Percentiles rank a stretch among this genome's conserved stretches.
phyloP scores from a whole-genome alignment of 2,329 filamentous ascomycete genomes.

The Stemphylium lycopersici region DNA sequence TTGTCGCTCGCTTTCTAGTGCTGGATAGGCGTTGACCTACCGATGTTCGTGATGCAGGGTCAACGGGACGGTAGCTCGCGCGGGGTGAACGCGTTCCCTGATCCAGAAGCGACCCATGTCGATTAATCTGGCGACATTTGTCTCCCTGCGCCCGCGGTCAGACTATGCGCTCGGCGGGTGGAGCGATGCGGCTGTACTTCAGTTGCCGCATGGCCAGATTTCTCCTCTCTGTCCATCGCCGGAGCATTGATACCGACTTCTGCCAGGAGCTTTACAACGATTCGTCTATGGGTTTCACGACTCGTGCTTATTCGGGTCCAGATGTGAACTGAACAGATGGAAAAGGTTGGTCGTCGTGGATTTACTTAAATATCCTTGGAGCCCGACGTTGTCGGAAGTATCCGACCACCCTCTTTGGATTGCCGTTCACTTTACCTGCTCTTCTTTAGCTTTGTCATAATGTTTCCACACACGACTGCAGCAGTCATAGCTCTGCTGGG shows the following conservation, averaged over 20 bases:
- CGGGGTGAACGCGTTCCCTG: background rate
- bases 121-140: background rate
- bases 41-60: background rate
- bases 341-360: background rate
- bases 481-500: constrained; percentile 23
- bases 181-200: background rate
- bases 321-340: background rate
- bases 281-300: background rate
- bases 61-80: background rate
- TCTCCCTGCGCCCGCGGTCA: background rate
- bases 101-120: background rate
- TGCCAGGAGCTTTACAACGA: background rate
- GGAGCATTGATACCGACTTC: background rate
- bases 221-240: background rate
- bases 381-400: background rate
- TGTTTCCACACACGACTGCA: constrained; percentile 24
- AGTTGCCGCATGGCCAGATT: background rate
- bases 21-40: background rate
- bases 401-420: background rate
- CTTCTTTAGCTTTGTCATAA: constrained; percentile 11
- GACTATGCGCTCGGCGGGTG: background rate
- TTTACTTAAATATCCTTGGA: background rate
- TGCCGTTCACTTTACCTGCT: background rate
- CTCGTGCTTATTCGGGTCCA: background rate
- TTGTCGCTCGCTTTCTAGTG: background rate